phyloP scores from a whole-genome alignment of 1,284 basidiomycete species.

The Sphagnurus paluster region DNA sequence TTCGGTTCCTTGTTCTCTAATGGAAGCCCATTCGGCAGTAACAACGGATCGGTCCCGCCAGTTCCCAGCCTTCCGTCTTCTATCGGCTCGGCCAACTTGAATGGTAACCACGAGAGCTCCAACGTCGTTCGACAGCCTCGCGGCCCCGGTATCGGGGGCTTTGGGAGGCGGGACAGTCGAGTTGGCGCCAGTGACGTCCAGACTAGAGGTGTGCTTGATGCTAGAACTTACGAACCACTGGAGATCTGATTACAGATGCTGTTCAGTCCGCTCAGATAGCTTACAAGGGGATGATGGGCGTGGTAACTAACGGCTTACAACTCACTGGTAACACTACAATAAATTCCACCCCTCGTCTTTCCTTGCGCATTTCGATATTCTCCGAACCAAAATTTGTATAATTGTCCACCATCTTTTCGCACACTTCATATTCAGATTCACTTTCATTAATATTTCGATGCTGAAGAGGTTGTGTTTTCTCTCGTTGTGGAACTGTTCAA shows the following conservation, averaged over 20 bases:
- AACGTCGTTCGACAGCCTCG: constrained; percentile 80
- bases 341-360: constrained; percentile 21
- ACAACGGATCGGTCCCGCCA: constrained; percentile 56
- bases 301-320: constrained; percentile 24
- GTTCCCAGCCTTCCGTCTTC: constrained; percentile 73
- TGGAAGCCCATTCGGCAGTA: constrained; percentile 42
- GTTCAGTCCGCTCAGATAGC: constrained; percentile 42
- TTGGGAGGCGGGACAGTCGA: constrained; percentile 65
- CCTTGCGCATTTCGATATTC: constrained; percentile 14
- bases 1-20: constrained; percentile 70
- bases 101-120: constrained; percentile 42
- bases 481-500: constrained; percentile 32
- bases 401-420: constrained; percentile 23
- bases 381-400: constrained; percentile 31
- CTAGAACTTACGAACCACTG: constrained; percentile 79
- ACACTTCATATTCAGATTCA: constrained; percentile 27
- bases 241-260: constrained; percentile 60
- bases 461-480: constrained; percentile 27
- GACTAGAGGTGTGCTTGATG: constrained; percentile 69
- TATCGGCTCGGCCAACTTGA: constrained; percentile 44
- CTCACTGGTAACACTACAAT: constrained; percentile 14
- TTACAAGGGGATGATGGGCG: constrained; percentile 44
- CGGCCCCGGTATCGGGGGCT: constrained; percentile 72
- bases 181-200: constrained; percentile 54
- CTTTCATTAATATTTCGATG: constrained; percentile 30